Conservation (phyloP, 2,329 filamentous ascomycete species). For the Neofusicoccum parvum region DNA sequence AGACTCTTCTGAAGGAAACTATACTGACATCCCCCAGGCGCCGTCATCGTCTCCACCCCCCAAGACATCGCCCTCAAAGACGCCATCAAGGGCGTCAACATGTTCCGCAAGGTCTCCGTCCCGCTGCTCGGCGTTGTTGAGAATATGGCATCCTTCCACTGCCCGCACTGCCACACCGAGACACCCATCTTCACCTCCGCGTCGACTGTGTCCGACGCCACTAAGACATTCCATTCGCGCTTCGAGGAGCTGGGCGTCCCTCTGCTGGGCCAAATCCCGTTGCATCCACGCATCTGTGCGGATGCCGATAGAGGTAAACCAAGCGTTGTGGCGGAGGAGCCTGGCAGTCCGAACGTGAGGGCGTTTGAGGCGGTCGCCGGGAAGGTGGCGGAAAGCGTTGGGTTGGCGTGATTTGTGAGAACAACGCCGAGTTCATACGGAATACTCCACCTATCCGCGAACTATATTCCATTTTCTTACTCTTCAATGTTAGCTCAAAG, state of each 20-base stretch:
- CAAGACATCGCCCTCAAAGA: constrained; percentile 92
- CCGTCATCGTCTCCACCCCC: constrained; percentile 87
- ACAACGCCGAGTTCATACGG: too few relatives aligned
- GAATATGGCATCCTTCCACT: constrained; percentile 45
- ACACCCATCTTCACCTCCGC: constrained; percentile 36
- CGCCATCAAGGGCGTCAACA: constrained; percentile 85
- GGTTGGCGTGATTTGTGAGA: constrained; percentile 28
- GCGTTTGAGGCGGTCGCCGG: constrained; percentile 74
- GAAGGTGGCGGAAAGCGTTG: constrained; percentile 49
- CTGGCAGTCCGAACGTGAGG: constrained; percentile 69
- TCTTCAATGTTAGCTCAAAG: too few relatives aligned
- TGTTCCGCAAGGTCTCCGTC: constrained; percentile 83
- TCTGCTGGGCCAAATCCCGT: constrained; percentile 85
- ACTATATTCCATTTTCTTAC: too few relatives aligned
- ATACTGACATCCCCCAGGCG: constrained; percentile 50
- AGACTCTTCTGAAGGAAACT: not conserved
- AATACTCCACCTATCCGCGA: too few relatives aligned
- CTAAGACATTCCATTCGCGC: constrained; percentile 70
- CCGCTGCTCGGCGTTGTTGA: constrained; percentile 78
- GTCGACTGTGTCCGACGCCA: constrained; percentile 55
- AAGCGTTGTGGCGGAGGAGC: constrained; percentile 79
- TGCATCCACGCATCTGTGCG: constrained; percentile 83
- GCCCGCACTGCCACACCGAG: constrained; percentile 52
- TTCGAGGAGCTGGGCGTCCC: constrained; percentile 73
- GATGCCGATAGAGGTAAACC: constrained; percentile 87